Conservation (phyloP, 2,329 filamentous ascomycete species). For the Hymenoscyphus albidus region DNA sequence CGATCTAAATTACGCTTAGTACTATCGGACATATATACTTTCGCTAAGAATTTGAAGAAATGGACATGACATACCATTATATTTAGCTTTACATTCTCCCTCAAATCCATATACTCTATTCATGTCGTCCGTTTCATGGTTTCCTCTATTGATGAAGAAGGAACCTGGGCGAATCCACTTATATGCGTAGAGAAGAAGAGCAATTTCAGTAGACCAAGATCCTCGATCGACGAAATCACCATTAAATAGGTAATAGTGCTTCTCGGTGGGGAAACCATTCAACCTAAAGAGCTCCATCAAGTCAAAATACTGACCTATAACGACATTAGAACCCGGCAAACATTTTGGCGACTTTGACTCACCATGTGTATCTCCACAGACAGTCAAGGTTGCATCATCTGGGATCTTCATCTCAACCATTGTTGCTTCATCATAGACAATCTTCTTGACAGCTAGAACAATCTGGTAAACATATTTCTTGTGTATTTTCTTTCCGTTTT, state of each 20-base stretch:
- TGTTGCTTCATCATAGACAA: slow-evolving; percentile 88
- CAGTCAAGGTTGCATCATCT: slow-evolving; percentile 74
- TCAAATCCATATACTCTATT: slow-evolving; percentile 98
- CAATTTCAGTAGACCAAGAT: slow-evolving; percentile 98
- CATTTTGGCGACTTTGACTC: slow-evolving; percentile 31
- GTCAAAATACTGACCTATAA: slow-evolving; percentile 91
- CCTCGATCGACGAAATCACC: slow-evolving; percentile 97
- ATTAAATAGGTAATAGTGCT: slow-evolving; percentile 95
- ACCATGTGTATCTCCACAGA: slow-evolving; percentile 97
- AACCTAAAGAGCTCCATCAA: slow-evolving; percentile 92
- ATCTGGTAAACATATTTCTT: slow-evolving; percentile 98
- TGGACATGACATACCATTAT: slow-evolving; percentile 62
- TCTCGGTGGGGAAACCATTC: slow-evolving; percentile 79
- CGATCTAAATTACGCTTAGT: slow-evolving; percentile 39
- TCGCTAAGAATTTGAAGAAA: background rate
- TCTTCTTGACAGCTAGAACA: slow-evolving; percentile 79
- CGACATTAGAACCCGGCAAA: slow-evolving; percentile 12
- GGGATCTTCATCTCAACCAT: slow-evolving; percentile 92
- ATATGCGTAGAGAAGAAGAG: slow-evolving; percentile 87
- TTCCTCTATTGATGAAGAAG: slow-evolving; percentile 96
- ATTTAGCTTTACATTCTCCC: slow-evolving; percentile 97
- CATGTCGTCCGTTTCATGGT: slow-evolving; percentile 99
- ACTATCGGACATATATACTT: background rate
- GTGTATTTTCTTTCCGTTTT: slow-evolving; percentile 90
- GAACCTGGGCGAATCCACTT: slow-evolving; percentile 87